Evolutionary conservation across 176 grass and related monocot species (phyloP).

Genomic region (Elaeis guineensis): DNA sequence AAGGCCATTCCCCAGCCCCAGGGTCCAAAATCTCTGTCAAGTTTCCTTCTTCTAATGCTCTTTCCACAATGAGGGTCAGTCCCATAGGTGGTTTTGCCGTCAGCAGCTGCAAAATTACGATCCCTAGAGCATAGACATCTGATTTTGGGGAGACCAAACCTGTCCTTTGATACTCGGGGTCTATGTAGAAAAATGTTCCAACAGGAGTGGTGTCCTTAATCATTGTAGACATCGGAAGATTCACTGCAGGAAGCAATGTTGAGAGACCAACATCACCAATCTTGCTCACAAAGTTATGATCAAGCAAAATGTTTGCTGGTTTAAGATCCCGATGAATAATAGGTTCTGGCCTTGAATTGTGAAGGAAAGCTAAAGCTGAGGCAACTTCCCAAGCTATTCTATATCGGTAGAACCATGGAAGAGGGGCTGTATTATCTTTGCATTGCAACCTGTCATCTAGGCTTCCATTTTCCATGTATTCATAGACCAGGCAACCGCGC

Average conservation of each 20-base stretch:
- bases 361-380: conserved; percentile 48
- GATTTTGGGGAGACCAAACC: conserved; percentile 60
- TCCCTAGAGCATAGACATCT: conserved; percentile 56
- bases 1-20: conserved; percentile 58
- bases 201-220: conserved; percentile 3
- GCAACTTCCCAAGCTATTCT: conserved; percentile 62
- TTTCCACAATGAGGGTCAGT: conserved; percentile 48
- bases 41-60: conserved; percentile 31
- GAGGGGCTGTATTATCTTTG: conserved; percentile 38
- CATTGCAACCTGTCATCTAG: conserved; percentile 72
- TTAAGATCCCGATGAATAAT: conserved; percentile 94
- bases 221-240: background rate
- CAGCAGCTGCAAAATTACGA: conserved; percentile 62
- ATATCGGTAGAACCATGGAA: conserved; percentile 61
- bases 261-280: background rate
- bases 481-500: conserved; percentile 70
- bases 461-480: conserved; percentile 96
- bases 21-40: conserved; percentile 49
- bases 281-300: background rate
- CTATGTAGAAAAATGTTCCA: conserved; percentile 13
- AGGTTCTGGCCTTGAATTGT: conserved; percentile 57
- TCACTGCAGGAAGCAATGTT: background rate
- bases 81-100: conserved; percentile 55
- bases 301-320: background rate
- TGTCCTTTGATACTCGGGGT: conserved; percentile 38